A percentile compares a stretch with the other conserved stretches of the same genome.
Conservation (phyloP, 495 filamentous ascomycete genomes). For the Oleoguttula mirabilis region DNA sequence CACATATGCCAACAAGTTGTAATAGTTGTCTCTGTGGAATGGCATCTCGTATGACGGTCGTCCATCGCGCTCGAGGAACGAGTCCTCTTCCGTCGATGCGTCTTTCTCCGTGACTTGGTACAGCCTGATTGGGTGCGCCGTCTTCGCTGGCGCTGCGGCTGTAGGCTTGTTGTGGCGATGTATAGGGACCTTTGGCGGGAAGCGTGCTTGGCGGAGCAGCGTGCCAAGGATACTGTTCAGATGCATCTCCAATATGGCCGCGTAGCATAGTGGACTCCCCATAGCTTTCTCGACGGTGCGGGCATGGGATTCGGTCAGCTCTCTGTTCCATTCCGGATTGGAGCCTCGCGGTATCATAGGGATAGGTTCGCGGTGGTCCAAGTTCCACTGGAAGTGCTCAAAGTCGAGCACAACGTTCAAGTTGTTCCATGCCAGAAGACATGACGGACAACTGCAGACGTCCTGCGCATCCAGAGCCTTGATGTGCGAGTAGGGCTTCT, state of each 20-base stretch:
- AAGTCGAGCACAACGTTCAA: conserved; percentile 42
- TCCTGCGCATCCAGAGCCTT: conserved; percentile 28
- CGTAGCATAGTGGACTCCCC: conserved; percentile 36
- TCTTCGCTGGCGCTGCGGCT: conserved; percentile 28
- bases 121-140: conserved; percentile 23
- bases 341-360: conserved; percentile 37
- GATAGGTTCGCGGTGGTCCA: conserved; percentile 40
- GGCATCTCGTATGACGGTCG: conserved; percentile 39
- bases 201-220: conserved; percentile 36
- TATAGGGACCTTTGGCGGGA: conserved; percentile 33
- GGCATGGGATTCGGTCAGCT: conserved; percentile 31
- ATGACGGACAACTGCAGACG: conserved; percentile 42
- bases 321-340: conserved; percentile 35
- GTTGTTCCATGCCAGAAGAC: conserved; percentile 40
- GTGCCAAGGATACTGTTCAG: conserved; percentile 38
- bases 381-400: conserved; percentile 40
- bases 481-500: conserved; percentile 39
- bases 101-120: conserved; percentile 40
- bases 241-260: conserved; percentile 39
- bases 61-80: conserved; percentile 36
- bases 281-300: conserved; percentile 34
- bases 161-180: conserved; percentile 33
- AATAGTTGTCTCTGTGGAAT: conserved; percentile 42
- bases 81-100: conserved; percentile 32
- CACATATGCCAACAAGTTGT: conserved; percentile 31